Base-by-base conservation (phyloP, 2,329 filamentous ascomycete genomes). In the Monosporascus sp. region DNA sequence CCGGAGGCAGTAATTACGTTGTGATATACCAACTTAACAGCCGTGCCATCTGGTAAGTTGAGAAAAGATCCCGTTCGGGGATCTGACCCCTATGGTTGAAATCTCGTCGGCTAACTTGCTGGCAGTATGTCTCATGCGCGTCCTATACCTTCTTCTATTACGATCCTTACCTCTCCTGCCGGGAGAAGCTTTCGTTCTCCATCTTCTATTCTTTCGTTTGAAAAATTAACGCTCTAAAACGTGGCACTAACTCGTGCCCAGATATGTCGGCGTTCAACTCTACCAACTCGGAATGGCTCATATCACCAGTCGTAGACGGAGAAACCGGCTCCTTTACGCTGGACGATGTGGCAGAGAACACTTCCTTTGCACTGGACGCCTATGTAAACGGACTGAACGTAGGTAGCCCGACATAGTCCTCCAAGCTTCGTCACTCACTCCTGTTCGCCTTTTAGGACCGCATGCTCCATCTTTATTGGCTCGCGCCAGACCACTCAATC, bases 181-280 rank as follows among this genome's bases (percentile, higher is more conserved):
- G 31, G 31, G 11, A 3, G 31, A 35, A 4, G 11, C 5, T 35
- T 35, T 14, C 3, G 28, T 31, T 31, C 9, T 18, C 18, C 22
- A 20, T 43, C 15, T 18, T 18, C 22, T 14, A 18, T 24, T 5
- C n/a, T 3, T 15, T 43, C 17, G 18, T 18, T 14, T 4, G 40
- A 20, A 24, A 14, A 18, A 20, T 18, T 24, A 1, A 20, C 4
- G 28, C 9, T 31, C 28, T 31, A 14, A 14, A 35, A 35, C 43
- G 26, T 18, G 22, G 26, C 26, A 18, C 43, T 46, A 46, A 46
- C 43, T 17, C 14, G 24, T 18, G 15, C 31, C 20, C 22, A 46
- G 43, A 61, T 43, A 51, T 67, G 41, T 67, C 65, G 1, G 55
- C 65, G 4, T 67, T 58, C 55, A 66, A 66, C 52, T 60, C 64